phyloP scores from a whole-genome alignment of 164 flowering plant genomes.

The Stephania yunnanensis region DNA sequence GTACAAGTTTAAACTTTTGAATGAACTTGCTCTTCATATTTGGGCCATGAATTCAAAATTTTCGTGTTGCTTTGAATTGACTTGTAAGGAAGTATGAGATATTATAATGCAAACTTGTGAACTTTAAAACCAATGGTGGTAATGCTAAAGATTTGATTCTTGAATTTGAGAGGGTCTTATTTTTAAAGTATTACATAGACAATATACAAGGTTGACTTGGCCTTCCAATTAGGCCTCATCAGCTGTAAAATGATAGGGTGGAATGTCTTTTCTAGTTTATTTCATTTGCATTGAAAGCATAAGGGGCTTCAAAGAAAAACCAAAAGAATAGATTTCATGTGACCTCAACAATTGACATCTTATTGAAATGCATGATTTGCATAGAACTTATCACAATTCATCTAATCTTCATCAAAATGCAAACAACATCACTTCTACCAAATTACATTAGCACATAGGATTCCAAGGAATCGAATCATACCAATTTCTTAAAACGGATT shows the following conservation, averaged over 20 bases:
- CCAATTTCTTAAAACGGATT: no score
- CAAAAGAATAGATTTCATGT: background rate
- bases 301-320: background rate
- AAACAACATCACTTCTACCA: no score
- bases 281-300: background rate
- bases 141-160: background rate
- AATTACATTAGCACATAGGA: no score
- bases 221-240: background rate
- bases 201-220: background rate
- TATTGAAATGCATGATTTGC: background rate
- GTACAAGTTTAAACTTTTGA: background rate
- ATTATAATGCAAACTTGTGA: background rate
- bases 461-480: no score
- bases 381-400: no score
- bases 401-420: no score
- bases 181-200: background rate
- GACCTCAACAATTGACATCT: background rate
- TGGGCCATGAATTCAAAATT: background rate
- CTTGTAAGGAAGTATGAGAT: background rate
- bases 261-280: background rate
- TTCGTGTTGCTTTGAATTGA: background rate
- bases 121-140: background rate
- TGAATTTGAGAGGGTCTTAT: background rate
- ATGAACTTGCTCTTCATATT: background rate
- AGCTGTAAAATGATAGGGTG: background rate